Percentiles rank a stretch among this genome's conserved stretches.
These are phyloP conservation scores for Rhododendron henanense DNA, from an alignment of 148 eudicot species.

Conservation along the genomic window DNA sequence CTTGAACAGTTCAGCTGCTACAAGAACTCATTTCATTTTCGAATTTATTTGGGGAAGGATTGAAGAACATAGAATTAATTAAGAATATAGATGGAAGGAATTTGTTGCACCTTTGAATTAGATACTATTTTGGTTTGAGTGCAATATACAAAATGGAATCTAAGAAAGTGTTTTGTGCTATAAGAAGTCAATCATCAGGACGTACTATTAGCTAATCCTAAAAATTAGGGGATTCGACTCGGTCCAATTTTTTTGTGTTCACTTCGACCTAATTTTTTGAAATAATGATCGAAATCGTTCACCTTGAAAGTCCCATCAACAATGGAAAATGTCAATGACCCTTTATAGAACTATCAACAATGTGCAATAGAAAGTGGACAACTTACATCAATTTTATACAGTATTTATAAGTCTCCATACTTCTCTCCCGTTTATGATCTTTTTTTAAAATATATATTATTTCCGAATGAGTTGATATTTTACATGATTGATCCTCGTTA, in stretches of 20 bases:
- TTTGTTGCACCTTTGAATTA: not conserved
- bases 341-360: not conserved
- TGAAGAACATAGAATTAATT: not conserved
- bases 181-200: not conserved
- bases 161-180: not conserved
- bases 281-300: not conserved
- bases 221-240: not conserved
- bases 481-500: not conserved
- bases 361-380: not conserved
- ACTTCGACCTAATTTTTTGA: not conserved
- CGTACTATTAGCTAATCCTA: not conserved
- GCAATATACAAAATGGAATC: not conserved
- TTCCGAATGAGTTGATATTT: not conserved
- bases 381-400: not conserved
- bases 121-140: not conserved
- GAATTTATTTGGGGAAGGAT: not conserved
- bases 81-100: not conserved
- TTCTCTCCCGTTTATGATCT: no score
- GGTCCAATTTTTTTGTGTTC: not conserved
- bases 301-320: not conserved
- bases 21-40: not conserved
- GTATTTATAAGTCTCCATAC: not conserved
- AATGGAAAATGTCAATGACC: not conserved
- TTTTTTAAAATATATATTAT: no score
- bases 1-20: not conserved